A percentile compares a stretch with the other conserved stretches of the same genome.
phyloP scores from a whole-genome alignment of 2,329 filamentous ascomycete species.

The Apiospora rasikravindrae region DNA sequence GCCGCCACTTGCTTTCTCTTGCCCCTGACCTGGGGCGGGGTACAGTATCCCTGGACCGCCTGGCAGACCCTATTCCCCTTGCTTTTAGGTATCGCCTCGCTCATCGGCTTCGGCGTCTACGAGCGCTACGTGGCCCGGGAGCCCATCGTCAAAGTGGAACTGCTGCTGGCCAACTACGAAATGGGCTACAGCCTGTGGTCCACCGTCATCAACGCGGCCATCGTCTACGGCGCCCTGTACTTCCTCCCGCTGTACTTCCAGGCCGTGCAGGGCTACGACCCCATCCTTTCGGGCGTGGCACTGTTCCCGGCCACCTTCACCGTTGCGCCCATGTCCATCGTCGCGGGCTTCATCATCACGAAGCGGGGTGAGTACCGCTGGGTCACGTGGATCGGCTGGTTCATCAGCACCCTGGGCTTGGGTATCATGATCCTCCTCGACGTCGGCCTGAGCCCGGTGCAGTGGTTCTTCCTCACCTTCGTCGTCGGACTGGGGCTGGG shows the following conservation, averaged over 20 bases:
- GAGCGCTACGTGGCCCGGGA: slow-evolving; percentile 56
- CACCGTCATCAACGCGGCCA: slow-evolving; percentile 11
- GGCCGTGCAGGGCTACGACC: slow-evolving; percentile 57
- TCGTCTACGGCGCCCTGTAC: no score
- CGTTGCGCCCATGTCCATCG: slow-evolving; percentile 64
- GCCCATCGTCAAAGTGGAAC: slow-evolving; percentile 39
- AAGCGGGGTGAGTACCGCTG: slow-evolving; percentile 64
- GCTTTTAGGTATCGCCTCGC: slow-evolving; percentile 56
- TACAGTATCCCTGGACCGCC: slow-evolving; percentile 68
- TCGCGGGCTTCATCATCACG: slow-evolving; percentile 57
- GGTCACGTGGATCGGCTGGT: slow-evolving; percentile 67
- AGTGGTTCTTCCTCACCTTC: slow-evolving; percentile 67
- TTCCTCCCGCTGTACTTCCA: slow-evolving; percentile 48
- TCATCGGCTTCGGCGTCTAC: slow-evolving; percentile 59
- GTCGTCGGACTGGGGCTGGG: slow-evolving; percentile 66
- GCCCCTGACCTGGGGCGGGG: slow-evolving; percentile 52
- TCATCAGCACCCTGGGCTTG: slow-evolving; percentile 60
- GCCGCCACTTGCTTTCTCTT: slow-evolving; percentile 31
- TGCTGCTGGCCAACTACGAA: no score
- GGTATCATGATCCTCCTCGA: slow-evolving; percentile 59
- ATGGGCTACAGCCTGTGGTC: slow-evolving; percentile 22
- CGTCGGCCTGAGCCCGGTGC: slow-evolving; percentile 52
- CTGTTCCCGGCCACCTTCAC: slow-evolving; percentile 66
- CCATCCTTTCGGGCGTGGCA: slow-evolving; percentile 61
- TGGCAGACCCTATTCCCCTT: slow-evolving; percentile 68